phyloP scores from a whole-genome alignment of 148 eudicot species.

The Silene latifolia region DNA sequence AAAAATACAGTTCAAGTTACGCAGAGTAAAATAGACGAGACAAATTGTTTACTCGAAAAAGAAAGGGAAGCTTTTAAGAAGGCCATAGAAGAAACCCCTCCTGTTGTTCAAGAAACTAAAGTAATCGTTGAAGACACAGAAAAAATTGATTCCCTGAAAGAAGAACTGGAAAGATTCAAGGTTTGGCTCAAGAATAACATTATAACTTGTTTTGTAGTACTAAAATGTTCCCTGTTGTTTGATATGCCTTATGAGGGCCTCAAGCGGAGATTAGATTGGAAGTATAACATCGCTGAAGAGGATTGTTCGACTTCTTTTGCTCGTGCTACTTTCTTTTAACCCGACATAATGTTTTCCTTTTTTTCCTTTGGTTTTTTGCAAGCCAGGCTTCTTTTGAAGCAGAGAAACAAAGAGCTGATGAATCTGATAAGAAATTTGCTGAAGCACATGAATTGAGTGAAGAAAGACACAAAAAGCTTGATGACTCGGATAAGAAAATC shows the following conservation, averaged over 20 bases:
- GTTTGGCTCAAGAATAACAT: slow-evolving; percentile 24
- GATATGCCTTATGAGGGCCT: neutral
- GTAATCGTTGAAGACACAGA: slow-evolving; percentile 83
- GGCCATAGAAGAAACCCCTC: slow-evolving; percentile 89
- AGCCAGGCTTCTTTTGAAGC: slow-evolving; percentile 56
- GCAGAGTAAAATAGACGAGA: slow-evolving; percentile 66
- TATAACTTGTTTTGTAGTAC: neutral
- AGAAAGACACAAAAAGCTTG: slow-evolving; percentile 62
- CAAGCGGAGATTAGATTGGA: neutral
- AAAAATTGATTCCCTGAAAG: slow-evolving; percentile 59
- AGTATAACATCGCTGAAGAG: slow-evolving; percentile 3
- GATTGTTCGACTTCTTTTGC: neutral
- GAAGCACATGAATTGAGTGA: slow-evolving; percentile 53
- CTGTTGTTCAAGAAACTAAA: slow-evolving; percentile 84
- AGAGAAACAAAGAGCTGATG: slow-evolving; percentile 63
- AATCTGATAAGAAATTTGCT: slow-evolving; percentile 50
- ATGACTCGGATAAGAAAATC: slow-evolving; percentile 67
- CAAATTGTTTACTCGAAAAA: slow-evolving; percentile 61
- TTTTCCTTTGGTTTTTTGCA: too few relatives aligned
- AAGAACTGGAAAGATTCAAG: slow-evolving; percentile 64
- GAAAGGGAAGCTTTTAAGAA: slow-evolving; percentile 80
- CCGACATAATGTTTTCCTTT: neutral
- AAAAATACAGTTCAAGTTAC: slow-evolving; percentile 59
- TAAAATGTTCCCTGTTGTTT: neutral
- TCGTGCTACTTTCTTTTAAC: neutral